Evolutionary conservation across 495 filamentous ascomycete species (phyloP), one percentile per base, ranked within the genome.

Genomic region (Lasiosphaeria hispida): DNA sequence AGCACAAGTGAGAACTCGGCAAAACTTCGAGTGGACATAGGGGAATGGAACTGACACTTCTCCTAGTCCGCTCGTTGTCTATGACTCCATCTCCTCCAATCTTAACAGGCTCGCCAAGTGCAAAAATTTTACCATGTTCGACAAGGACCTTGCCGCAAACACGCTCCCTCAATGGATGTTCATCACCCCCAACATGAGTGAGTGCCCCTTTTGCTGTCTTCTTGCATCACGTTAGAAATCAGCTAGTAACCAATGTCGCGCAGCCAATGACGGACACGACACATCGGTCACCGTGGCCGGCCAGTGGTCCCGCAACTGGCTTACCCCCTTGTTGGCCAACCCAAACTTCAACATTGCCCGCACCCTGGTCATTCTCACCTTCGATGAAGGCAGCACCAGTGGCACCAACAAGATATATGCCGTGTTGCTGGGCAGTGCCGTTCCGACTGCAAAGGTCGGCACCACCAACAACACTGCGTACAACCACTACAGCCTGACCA

Each of bases 131-230:
- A 86, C 85, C 51, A 58, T 68, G 61, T 89, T 90, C 68, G 69
- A 79, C 37, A 69, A 79, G 13, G 87, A 89, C 53, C 71, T 89
- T 23, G 70, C 77, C 47, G 68, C 75, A 51, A 66, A 83, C 53
- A 73, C 73, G 30, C 77, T 90, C 11, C 87, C 87, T 11, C 87
- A 90, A 66, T 88, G 84, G 83, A 80, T 84, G 65, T 89, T 90
- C 67, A 82, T 89, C 58, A 90, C 87, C 10, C 88, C 88, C 9
- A 90, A 90, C 77, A 89, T 90, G 87, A 62, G 59, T 61, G 9
- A 75, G 75, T 10, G 69, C 4, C 30, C 13, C 11, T 10, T 47
- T 47, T 4, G 1, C 43, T 2, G 1, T 47, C 5, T 30, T 2
- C 23, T 30, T 30, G 23, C 23, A 41, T 15, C 39, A 41, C 7